These are phyloP conservation scores for Phoma sp. DNA, from an alignment of 2,329 filamentous ascomycete species.

Conservation along the genomic window DNA sequence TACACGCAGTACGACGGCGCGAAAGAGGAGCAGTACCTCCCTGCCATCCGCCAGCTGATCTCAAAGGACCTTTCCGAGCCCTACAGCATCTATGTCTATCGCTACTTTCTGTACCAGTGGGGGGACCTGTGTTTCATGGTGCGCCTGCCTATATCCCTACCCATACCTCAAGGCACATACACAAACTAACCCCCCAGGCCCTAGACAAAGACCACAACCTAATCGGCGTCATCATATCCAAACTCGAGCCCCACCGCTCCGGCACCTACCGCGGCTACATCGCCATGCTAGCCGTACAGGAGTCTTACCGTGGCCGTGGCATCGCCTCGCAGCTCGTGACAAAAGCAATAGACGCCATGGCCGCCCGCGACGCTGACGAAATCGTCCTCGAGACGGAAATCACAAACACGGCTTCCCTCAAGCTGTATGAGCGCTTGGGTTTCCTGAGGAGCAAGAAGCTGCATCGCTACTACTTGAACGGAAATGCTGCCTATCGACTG, in stretches of 20 bases:
- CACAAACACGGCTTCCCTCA: constrained; percentile 86
- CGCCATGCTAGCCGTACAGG: constrained; percentile 93
- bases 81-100: constrained; percentile 99
- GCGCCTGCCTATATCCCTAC: constrained; percentile 13
- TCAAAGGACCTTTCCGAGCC: constrained; percentile 96
- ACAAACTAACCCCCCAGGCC: constrained; percentile 27
- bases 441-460: constrained; percentile 92
- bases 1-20: constrained; percentile 66
- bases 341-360: constrained; percentile 91
- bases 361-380: constrained; percentile 82
- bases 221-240: constrained; percentile 91
- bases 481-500: constrained; percentile 90
- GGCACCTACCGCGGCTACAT: constrained; percentile 93
- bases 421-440: constrained; percentile 89
- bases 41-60: constrained; percentile 89
- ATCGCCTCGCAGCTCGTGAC: constrained; percentile 88
- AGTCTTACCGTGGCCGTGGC: constrained; percentile 79
- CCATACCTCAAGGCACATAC: no score
- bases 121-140: constrained; percentile 97
- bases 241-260: constrained; percentile 86
- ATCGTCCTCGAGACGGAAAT: constrained; percentile 96
- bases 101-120: constrained; percentile 98
- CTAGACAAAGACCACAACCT: constrained; percentile 60
- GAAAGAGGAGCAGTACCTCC: constrained; percentile 72
- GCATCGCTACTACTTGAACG: constrained; percentile 95